Conservation (phyloP, 1,284 basidiomycete genomes). For the Kalmanozyma brasiliensis region DNA sequence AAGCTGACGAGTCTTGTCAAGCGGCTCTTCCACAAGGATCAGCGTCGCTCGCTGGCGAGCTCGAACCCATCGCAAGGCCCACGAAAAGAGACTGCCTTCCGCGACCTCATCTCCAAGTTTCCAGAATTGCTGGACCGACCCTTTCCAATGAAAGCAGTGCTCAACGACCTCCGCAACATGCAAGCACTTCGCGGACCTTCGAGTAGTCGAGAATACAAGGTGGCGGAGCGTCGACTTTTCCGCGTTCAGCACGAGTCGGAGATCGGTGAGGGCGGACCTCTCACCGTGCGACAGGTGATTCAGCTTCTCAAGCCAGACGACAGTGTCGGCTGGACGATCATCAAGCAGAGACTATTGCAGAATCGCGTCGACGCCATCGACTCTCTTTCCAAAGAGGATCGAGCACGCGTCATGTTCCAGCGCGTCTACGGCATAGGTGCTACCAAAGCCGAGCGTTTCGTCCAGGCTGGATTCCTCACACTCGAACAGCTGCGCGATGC, state of each 20-base stretch:
- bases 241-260: slow-evolving; percentile 39
- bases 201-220: slow-evolving; percentile 23
- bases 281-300: slow-evolving; percentile 25
- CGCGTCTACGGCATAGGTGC: slow-evolving; percentile 30
- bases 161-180: slow-evolving; percentile 38
- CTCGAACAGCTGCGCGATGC: slow-evolving; percentile 32
- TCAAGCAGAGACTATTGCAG: slow-evolving; percentile 21
- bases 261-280: slow-evolving; percentile 8
- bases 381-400: slow-evolving; percentile 15
- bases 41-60: slow-evolving; percentile 6
- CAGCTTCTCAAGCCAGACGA: slow-evolving; percentile 30
- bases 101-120: slow-evolving; percentile 27
- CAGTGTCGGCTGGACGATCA: slow-evolving; percentile 32
- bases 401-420: slow-evolving; percentile 25
- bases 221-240: slow-evolving; percentile 35
- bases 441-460: slow-evolving; percentile 27
- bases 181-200: slow-evolving; percentile 20
- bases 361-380: slow-evolving; percentile 25
- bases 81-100: slow-evolving; percentile 25
- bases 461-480: slow-evolving; percentile 31
- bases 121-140: slow-evolving; percentile 24
- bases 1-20: background rate
- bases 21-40: slow-evolving; percentile 2
- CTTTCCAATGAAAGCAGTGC: slow-evolving; percentile 34
- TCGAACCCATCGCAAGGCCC: background rate